Evolutionary conservation across 768 basidiomycete genomes (phyloP), one percentile per base, ranked within the genome.

Genomic region (Serendipita sp.): DNA sequence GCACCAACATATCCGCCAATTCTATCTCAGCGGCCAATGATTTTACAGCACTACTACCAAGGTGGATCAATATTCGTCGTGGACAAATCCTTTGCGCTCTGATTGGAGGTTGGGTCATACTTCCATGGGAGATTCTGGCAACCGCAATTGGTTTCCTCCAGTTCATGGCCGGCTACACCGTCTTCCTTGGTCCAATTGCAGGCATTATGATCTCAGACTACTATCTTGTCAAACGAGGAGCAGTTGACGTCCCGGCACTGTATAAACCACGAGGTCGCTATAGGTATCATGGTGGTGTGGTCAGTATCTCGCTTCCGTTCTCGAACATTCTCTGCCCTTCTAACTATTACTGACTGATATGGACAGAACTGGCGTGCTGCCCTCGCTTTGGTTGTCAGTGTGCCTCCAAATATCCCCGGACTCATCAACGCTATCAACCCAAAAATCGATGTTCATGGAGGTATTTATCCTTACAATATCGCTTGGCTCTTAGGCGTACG

Each of bases 321-420:
- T 27, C 18, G n/a, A 37, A 29, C 44, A 23, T 44, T 44, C 46
- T 18, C 48, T 50, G 8, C 6, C 8, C n/a, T 8, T 5, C n/a
- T 31, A 8, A 18, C 18, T 8, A 50, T 2, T 40, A 5, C 40
- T 5, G 40, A 13, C 40, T 40, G 40, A 40, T 40, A 13, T 40
- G 40, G n/a, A n/a, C 62, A 89, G 86, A 93, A 94, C 73, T 91
- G 89, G 87, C 78, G 89, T 29, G 89, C 90, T 1, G 78, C 81
- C 2, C 78, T 81, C 1, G 83, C 90, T 0, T 73, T 91, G 10
- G 70, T 91, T 23, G 72, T 82, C 63, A 83, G 87, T 3, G 82
- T 90, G 0, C 77, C 82, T 0, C 87, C 87, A 2, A 83, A 79
- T 65, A 69, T 94, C 16, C 91, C 91, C 0, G 91, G 91, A 1